Base-by-base conservation (phyloP, 2,329 filamentous ascomycete genomes). In the Epichloe glyceriae region DNA sequence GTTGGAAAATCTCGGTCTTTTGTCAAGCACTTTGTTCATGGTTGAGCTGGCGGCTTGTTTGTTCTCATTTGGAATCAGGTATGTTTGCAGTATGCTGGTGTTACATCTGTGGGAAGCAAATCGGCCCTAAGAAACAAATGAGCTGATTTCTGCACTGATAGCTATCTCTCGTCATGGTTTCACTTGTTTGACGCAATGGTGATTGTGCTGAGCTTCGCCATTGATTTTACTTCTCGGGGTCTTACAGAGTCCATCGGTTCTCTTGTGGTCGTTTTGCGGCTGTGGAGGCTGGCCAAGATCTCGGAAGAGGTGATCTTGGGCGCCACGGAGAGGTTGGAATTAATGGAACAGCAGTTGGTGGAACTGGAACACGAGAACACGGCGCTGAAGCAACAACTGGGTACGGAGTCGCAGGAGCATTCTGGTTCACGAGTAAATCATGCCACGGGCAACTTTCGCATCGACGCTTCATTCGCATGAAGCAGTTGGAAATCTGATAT, bases 231-330 rank as follows among this genome's bases (percentile, higher is more conserved):
- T 3, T 70, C 82, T 15, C 73, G 75, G 38, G 82, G 82, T 43
- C 64, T 78, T 1, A 64, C 79, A 5, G 78, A 82, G 62, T 78
- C 85, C 59, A 78, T 83, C 45, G 80, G 76, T 1, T 83, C 79
- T 0, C 68, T 86, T n/a, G 74, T 86, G 46, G 73, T 86, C 30
- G 71, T 85, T 4, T 67, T 86, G 43, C 78, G 83, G 49, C 69
- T 86, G 3, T 85, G 82, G 78, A 74, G 83, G 15, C 73, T 86
- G 43, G 78, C 85, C 61, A 85, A 86, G 68, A 83, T 86, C 48
- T 77, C 84, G 6, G 80, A 86, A 59, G 83, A 86, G 63, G 70
- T 85, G 54, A 76, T 76, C 33, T 72, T 82, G 6, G 80, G 79
- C 8, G 80, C 80, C 1, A 67, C 76, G 37, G 81, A 85, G 64